Percentiles rank a stretch among this genome's conserved stretches.
Conservation (phyloP, 139 green algal species). For the Zygnema cylindricum region DNA sequence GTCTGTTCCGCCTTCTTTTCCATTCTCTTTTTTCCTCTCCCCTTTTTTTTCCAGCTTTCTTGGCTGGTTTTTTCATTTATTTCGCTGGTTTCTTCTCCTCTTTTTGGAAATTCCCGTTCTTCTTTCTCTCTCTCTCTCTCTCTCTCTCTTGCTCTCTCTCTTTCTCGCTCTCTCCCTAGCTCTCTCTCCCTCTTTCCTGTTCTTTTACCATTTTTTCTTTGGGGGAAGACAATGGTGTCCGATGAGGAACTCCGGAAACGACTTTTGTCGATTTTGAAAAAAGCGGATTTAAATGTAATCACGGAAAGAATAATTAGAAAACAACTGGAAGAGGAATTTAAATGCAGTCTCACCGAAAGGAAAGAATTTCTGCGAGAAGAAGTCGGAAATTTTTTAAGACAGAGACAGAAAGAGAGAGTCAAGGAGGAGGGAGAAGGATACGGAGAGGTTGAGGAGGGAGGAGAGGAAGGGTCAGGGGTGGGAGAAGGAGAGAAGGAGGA, state of each 20-base stretch:
- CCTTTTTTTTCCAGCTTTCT: too few relatives aligned
- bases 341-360: slow-evolving; percentile 63
- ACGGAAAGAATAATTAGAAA: slow-evolving; percentile 78
- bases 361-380: slow-evolving; percentile 71
- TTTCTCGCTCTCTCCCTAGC: too few relatives aligned
- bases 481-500: slow-evolving; percentile 23
- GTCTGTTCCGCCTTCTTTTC: too few relatives aligned
- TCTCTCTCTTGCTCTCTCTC: too few relatives aligned
- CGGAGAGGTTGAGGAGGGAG: background rate
- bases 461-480: background rate
- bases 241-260: slow-evolving; percentile 60
- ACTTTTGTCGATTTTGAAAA: slow-evolving; percentile 63
- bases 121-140: too few relatives aligned
- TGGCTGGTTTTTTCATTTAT: too few relatives aligned
- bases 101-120: too few relatives aligned
- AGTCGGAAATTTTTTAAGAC: slow-evolving; percentile 34
- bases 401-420: background rate
- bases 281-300: slow-evolving; percentile 66
- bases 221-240: slow-evolving; percentile 39
- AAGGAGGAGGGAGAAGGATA: slow-evolving; percentile 19
- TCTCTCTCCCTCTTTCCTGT: too few relatives aligned
- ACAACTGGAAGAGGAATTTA: slow-evolving; percentile 73
- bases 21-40: too few relatives aligned
- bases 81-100: too few relatives aligned
- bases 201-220: too few relatives aligned